Evolutionary conservation across 129 eudicot genomes (phyloP), one percentile per base, ranked within the genome.

Genomic region (Erigeron canadensis): DNA sequence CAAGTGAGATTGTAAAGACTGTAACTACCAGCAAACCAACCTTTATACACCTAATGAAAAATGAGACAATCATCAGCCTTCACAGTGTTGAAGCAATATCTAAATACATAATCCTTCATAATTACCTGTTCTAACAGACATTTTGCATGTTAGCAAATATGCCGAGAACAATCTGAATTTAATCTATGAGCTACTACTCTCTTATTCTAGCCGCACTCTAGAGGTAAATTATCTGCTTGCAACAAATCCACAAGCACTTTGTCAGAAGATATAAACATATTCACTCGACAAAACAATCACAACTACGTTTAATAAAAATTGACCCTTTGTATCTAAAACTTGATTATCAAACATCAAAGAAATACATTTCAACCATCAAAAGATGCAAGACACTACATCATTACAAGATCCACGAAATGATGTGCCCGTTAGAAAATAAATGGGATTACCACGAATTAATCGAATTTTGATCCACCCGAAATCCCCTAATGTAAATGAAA

Each of bases 361-460:
- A 51, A 51, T 63, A 59, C 72, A 69, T 42, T 77, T 77, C 67
- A 63, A 77, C 54, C 80, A 67, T 13, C 45, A 76, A 51, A 77
- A 66, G 63, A 64, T 53, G 63, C 72, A 53, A 44, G 44, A 50
- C 61, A 44, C n/a, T 13, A 57, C 65, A 73, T 62, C 77, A 73
- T 28, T 69, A 73, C 67, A 71, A 56, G 74, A 70, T 42, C 64
- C 38, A 40, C 63, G 28, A 64, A 65, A 54, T 23, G 19, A 23
- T 54, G 51, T 51, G 18, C 73, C 56, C 15, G 28, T 63, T 37
- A 74, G 44, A 74, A 63, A 64, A 53, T 53, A 50, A 37, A 69
- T 22, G 48, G 73, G 56, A 50, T 77, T 6, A 45, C 10, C 15
- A 23, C 9, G 50, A 42, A 54, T 44, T n/a, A 64, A 42, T 65